Evolutionary conservation across 805 yeast species (phyloP), one percentile per base, ranked within the genome.

Genomic region (Cyberlindnera meyerae): DNA sequence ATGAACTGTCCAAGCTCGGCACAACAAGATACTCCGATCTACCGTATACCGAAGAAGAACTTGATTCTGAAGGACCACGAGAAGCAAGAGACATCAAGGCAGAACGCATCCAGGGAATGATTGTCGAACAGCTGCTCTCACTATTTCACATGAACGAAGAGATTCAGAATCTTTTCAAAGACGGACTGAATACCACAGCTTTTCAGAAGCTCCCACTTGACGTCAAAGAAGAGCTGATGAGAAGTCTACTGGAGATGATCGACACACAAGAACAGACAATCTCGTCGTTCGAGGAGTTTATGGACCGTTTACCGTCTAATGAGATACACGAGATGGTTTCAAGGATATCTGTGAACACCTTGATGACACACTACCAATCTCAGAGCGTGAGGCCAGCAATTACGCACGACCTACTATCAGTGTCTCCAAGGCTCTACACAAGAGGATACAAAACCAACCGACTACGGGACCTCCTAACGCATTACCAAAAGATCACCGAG

Each of bases 11-110:
- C n/a, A n/a, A n/a, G 9, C 22, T 20, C 22, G 9, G 9, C 9
- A 20, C 22, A 20, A 20, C 22, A 7, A 9, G 9, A 9, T 7
- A 41, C 12, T 11, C 17, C 22, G 38, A 31, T 11, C 36, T 39
- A 0, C 45, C 45, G 4, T 21, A 21, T 20, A 34, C 42, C 11
- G 48, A 44, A 24, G 24, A 29, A 3, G 48, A 44, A 11, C 30
- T 44, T 18, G 35, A 36, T 8, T 11, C 14, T 5, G 22, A 24
- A n/a, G 40, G 40, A 1, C 27, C 40, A 7, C 9, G 22, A 15
- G 5, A 9, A 4, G 33, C 26, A 8, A 29, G 40, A 13, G 35
- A 35, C 14, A 21, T 34, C 5, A 24, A 14, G 13, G 36, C 27
- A 15, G 44, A 40, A 12, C 21, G 34, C 8, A 16, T 32, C 1